Conservation (phyloP, 2,329 filamentous ascomycete species). For the Ascocoryne sarcoides region DNA sequence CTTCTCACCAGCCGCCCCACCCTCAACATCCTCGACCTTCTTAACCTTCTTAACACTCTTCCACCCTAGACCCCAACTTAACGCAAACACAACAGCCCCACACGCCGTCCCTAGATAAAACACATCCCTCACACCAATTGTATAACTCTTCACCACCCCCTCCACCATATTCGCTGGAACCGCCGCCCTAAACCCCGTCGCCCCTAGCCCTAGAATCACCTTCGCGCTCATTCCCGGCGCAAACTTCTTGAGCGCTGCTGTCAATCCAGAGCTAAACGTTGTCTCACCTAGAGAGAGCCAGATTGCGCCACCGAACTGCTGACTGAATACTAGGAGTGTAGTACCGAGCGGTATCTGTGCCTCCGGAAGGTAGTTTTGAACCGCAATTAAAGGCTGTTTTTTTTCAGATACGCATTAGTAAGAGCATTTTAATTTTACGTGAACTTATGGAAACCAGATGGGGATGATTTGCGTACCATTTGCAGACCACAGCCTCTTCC, state of each 20-base stretch:
- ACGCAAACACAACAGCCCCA: slow-evolving; percentile 27
- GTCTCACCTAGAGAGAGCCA: slow-evolving; percentile 20
- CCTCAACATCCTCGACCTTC: background rate
- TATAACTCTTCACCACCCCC: slow-evolving; percentile 33
- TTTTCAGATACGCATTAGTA: too few species aligned
- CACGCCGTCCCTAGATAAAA: slow-evolving; percentile 33
- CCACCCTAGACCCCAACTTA: slow-evolving; percentile 37
- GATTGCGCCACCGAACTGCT: slow-evolving; percentile 27
- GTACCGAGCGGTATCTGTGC: slow-evolving; percentile 26
- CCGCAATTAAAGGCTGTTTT: slow-evolving; percentile 27
- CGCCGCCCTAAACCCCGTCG: slow-evolving; percentile 30
- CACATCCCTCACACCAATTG: slow-evolving; percentile 29
- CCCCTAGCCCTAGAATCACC: slow-evolving; percentile 33
- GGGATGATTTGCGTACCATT: slow-evolving; percentile 14
- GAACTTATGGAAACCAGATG: too few species aligned
- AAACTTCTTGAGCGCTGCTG: slow-evolving; percentile 24
- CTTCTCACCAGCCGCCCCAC: background rate
- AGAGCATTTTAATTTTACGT: background rate
- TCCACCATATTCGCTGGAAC: slow-evolving; percentile 27
- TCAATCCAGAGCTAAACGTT: slow-evolving; percentile 27
- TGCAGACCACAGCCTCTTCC: slow-evolving; percentile 18
- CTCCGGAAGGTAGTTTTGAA: slow-evolving; percentile 26
- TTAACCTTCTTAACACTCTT: slow-evolving; percentile 34
- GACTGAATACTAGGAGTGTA: slow-evolving; percentile 29
- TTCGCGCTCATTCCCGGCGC: slow-evolving; percentile 27